Evolutionary conservation across 2,329 filamentous ascomycete genomes (phyloP).

Genomic region (Paecilomyces sp.): DNA sequence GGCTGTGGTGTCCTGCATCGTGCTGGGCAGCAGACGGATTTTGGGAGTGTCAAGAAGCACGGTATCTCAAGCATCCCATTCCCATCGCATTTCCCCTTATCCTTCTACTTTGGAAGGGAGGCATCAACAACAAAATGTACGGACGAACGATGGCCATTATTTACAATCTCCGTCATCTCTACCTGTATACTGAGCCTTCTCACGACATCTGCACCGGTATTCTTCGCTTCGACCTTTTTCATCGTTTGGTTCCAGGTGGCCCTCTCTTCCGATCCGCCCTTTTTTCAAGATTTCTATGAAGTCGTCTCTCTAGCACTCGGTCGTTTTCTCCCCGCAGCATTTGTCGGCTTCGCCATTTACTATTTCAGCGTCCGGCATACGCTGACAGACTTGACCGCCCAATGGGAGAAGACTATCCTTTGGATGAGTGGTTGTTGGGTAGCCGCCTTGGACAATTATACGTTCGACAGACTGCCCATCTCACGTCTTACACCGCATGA

Average conservation of each 20-base stretch:
- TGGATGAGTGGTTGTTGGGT: slow-evolving; percentile 57
- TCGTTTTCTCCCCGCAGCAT: slow-evolving; percentile 53
- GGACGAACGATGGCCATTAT: slow-evolving; percentile 53
- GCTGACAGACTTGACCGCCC: slow-evolving; percentile 45
- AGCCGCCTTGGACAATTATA: slow-evolving; percentile 56
- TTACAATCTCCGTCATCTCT: slow-evolving; percentile 48
- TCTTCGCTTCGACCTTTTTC: slow-evolving; percentile 49
- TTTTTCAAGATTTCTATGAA: slow-evolving; percentile 46
- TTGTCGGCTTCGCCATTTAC: slow-evolving; percentile 52
- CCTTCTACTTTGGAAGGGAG: slow-evolving; percentile 47
- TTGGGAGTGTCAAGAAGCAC: slow-evolving; percentile 38
- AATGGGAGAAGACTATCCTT: slow-evolving; percentile 54
- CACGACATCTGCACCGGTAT: slow-evolving; percentile 48
- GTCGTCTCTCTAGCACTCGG: slow-evolving; percentile 49
- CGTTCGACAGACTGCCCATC: slow-evolving; percentile 56
- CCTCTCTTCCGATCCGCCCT: slow-evolving; percentile 53
- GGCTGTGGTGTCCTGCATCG: slow-evolving; percentile 51
- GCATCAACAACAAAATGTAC: slow-evolving; percentile 34
- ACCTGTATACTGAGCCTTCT: slow-evolving; percentile 51
- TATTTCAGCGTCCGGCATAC: slow-evolving; percentile 46
- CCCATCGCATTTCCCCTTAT: slow-evolving; percentile 50
- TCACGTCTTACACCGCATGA: slow-evolving; percentile 57
- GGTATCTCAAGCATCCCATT: slow-evolving; percentile 49
- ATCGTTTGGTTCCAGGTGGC: slow-evolving; percentile 55
- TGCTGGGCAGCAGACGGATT: slow-evolving; percentile 44